Percentiles rank a stretch among this genome's conserved stretches.
Conservation (phyloP, 352 stramenopile genomes). For the Phytophthora brassicae region DNA sequence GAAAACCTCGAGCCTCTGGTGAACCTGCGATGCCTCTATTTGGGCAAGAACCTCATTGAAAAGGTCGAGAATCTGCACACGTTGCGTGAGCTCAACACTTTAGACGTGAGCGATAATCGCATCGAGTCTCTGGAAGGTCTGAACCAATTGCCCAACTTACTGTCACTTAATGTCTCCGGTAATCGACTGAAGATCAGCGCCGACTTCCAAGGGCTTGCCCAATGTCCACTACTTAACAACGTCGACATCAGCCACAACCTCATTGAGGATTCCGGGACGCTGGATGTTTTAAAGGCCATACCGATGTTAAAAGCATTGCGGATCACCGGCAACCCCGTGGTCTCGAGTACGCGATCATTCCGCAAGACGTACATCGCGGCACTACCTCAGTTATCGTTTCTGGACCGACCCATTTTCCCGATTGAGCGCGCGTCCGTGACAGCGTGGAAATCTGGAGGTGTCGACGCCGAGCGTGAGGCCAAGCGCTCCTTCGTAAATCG, state of each 20-base stretch:
- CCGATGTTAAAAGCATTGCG: conserved; percentile 75
- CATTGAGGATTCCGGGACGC: conserved; percentile 71
- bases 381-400: conserved; percentile 84
- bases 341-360: conserved; percentile 92
- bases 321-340: conserved; percentile 90
- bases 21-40: conserved; percentile 90
- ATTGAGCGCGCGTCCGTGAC: conserved; percentile 81
- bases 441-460: conserved; percentile 88
- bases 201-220: conserved; percentile 72
- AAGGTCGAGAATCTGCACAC: conserved; percentile 69
- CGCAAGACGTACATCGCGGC: conserved; percentile 91
- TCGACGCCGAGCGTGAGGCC: conserved; percentile 85
- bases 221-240: conserved; percentile 80
- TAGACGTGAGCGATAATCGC: conserved; percentile 93
- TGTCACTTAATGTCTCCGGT: conserved; percentile 89
- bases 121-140: conserved; percentile 87
- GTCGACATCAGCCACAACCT: conserved; percentile 93
- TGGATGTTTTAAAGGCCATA: conserved; percentile 84
- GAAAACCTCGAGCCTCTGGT: conserved; percentile 74
- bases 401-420: conserved; percentile 95
- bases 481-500: conserved; percentile 73
- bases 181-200: conserved; percentile 83
- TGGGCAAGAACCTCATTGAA: conserved; percentile 93
- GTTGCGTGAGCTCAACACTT: conserved; percentile 83
- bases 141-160: conserved; percentile 67